A percentile compares a stretch with the other conserved stretches of the same genome.
These are phyloP conservation scores for Penicillium diatomitis DNA, from an alignment of 495 filamentous ascomycete genomes.

Conservation along the genomic window DNA sequence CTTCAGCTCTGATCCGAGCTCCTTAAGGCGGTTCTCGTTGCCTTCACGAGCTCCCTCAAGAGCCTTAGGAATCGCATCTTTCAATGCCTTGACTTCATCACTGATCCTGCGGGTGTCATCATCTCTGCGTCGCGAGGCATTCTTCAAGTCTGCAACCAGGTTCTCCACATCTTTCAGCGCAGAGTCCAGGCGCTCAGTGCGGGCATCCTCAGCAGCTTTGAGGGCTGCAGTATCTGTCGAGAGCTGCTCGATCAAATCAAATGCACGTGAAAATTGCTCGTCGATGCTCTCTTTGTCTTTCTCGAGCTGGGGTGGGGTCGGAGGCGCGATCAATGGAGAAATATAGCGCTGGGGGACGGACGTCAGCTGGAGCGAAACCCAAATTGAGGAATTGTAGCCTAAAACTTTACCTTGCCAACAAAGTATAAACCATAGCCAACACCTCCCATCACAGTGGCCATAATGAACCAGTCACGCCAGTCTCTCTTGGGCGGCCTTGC, in stretches of 20 bases:
- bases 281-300: slow-evolving; percentile 89
- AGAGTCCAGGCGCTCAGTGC: slow-evolving; percentile 75
- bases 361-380: not conserved
- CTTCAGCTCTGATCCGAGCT: slow-evolving; percentile 81
- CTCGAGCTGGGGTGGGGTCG: slow-evolving; percentile 85
- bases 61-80: slow-evolving; percentile 77
- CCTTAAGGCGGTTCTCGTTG: slow-evolving; percentile 70
- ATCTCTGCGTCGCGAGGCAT: slow-evolving; percentile 65
- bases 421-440: slow-evolving; percentile 81
- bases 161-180: slow-evolving; percentile 76
- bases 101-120: slow-evolving; percentile 75
- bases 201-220: slow-evolving; percentile 73
- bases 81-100: slow-evolving; percentile 77
- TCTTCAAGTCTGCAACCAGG: slow-evolving; percentile 72
- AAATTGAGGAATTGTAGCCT: not conserved
- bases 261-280: slow-evolving; percentile 83
- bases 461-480: slow-evolving; percentile 98
- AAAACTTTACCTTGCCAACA: slow-evolving; percentile 59
- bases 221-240: slow-evolving; percentile 79
- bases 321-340: slow-evolving; percentile 79
- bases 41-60: slow-evolving; percentile 77
- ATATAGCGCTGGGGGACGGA: slow-evolving; percentile 62
- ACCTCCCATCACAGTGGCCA: slow-evolving; percentile 84
- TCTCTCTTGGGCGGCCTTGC: slow-evolving; percentile 61
- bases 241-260: slow-evolving; percentile 84